Conservation (phyloP, 176 grass and related monocot genomes). For the Pontederia crassipes region DNA sequence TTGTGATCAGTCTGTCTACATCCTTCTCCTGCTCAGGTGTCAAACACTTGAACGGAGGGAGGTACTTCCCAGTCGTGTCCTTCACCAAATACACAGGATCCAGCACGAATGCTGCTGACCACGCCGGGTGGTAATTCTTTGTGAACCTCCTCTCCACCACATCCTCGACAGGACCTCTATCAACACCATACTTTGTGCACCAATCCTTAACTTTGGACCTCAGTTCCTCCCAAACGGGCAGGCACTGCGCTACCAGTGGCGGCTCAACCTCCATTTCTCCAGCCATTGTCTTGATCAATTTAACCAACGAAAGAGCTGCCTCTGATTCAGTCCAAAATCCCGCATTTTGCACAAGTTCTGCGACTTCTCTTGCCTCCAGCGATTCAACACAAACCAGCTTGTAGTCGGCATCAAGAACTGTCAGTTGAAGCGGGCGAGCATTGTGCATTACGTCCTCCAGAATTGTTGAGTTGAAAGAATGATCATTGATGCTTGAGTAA, state of each 20-base stretch:
- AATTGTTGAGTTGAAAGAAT: slow-evolving; percentile 28
- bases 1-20: slow-evolving; percentile 59
- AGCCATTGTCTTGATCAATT: slow-evolving; percentile 39
- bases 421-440: slow-evolving; percentile 43
- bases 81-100: slow-evolving; percentile 76
- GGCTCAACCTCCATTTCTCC: slow-evolving; percentile 66
- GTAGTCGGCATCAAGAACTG: slow-evolving; percentile 59
- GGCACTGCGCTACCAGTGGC: slow-evolving; percentile 71
- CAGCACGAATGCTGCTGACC: slow-evolving; percentile 81
- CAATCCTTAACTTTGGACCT: slow-evolving; percentile 49
- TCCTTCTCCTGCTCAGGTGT: slow-evolving; percentile 84
- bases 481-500: not conserved
- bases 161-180: slow-evolving; percentile 37
- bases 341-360: slow-evolving; percentile 43
- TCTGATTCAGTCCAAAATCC: slow-evolving; percentile 65
- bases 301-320: slow-evolving; percentile 41
- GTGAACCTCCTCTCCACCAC: slow-evolving; percentile 70
- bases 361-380: slow-evolving; percentile 36
- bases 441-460: slow-evolving; percentile 58
- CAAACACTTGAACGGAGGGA: slow-evolving; percentile 74
- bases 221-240: slow-evolving; percentile 66
- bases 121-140: slow-evolving; percentile 85
- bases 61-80: slow-evolving; percentile 62
- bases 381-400: slow-evolving; percentile 60
- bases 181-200: slow-evolving; percentile 49